Evolutionary conservation across 106 monocot species (phyloP).

Genomic region (Acanthochlamys bracteata): DNA sequence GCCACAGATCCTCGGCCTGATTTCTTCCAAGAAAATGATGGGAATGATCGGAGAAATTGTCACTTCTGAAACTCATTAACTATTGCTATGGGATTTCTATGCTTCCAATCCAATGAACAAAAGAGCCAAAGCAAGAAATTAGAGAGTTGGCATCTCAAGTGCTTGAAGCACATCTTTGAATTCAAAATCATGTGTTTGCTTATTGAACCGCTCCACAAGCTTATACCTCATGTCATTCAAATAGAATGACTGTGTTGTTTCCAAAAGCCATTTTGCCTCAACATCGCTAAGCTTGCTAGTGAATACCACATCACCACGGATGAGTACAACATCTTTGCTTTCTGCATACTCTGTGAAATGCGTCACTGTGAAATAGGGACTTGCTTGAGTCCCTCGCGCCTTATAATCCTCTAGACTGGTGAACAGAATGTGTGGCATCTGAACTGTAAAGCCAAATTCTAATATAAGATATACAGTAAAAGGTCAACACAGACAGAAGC

Average conservation of each 20-base stretch:
- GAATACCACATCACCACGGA: conserved; percentile 85
- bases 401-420: conserved; percentile 98
- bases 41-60: too few species aligned
- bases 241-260: conserved; percentile 80
- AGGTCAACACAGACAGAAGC: too few species aligned
- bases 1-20: too few species aligned
- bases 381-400: conserved; percentile 87
- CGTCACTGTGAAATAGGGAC: conserved; percentile 76
- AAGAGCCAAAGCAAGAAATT: neutral
- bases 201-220: conserved; percentile 90
- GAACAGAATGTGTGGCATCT: conserved; percentile 85
- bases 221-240: conserved; percentile 74
- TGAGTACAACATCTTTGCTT: conserved; percentile 69
- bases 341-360: conserved; percentile 84
- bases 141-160: conserved; percentile 76
- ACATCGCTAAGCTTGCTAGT: conserved; percentile 77
- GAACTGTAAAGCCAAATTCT: conserved; percentile 34
- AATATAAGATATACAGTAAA: neutral
- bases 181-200: conserved; percentile 82
- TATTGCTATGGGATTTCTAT: too few species aligned
- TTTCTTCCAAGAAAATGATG: too few species aligned
- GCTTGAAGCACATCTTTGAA: conserved; percentile 88
- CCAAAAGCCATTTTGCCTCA: conserved; percentile 76
- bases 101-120: too few species aligned
- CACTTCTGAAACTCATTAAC: too few species aligned